Percentiles rank a stretch among this genome's conserved stretches.
These are phyloP conservation scores for Penicillium hordei DNA, from an alignment of 2,329 filamentous ascomycete species.

Conservation along the genomic window DNA sequence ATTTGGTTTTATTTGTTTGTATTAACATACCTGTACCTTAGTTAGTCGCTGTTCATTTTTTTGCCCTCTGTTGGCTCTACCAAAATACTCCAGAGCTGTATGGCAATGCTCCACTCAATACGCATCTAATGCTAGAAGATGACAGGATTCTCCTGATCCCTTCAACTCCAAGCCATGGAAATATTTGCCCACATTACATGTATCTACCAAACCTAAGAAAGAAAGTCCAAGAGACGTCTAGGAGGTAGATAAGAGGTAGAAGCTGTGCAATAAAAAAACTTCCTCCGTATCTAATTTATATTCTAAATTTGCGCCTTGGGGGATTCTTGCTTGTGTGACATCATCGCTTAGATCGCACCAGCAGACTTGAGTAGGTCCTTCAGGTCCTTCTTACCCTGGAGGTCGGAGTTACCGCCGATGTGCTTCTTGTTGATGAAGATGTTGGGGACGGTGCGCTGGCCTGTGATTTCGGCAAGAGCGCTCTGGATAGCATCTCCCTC, in stretches of 20 bases:
- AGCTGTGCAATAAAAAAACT: conserved; percentile 1
- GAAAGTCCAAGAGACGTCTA: not conserved
- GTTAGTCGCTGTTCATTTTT: not conserved
- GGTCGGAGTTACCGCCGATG: conserved; percentile 93
- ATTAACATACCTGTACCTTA: conserved; percentile 12
- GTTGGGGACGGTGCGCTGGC: conserved; percentile 90
- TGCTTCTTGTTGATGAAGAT: conserved; percentile 89
- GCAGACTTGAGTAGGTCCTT: conserved; percentile 63
- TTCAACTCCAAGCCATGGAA: not conserved
- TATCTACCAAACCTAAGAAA: not conserved
- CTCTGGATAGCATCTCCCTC: conserved; percentile 82
- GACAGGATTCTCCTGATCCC: not conserved
- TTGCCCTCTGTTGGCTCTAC: not conserved
- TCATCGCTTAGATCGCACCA: conserved; percentile 55
- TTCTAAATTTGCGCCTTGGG: not conserved
- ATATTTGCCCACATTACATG: not conserved
- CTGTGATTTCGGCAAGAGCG: conserved; percentile 74
- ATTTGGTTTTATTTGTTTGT: not conserved
- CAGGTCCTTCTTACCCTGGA: conserved; percentile 67
- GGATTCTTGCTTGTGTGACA: not conserved
- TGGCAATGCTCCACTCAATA: conserved; percentile 10
- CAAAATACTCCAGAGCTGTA: not conserved
- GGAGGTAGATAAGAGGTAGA: not conserved
- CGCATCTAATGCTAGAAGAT: not conserved
- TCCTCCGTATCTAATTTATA: not conserved